A percentile compares a stretch with the other conserved stretches of the same genome.
Conservation (phyloP, 208 protist species). For the Naegleria gruberi region DNA sequence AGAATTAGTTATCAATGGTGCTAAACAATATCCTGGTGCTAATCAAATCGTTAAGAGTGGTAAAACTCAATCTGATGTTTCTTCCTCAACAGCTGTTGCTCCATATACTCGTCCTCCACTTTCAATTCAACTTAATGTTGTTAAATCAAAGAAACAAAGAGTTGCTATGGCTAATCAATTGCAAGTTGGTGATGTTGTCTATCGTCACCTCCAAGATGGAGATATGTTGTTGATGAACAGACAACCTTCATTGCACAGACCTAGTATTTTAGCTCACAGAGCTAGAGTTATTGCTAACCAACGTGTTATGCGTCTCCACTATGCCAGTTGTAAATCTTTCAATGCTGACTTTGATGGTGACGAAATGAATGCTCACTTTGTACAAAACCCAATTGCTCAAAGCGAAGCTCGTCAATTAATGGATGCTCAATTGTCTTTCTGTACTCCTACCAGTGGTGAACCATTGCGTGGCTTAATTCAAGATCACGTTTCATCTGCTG, state of each 20-base stretch:
- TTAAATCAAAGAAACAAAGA: background rate
- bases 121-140: background rate
- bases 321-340: constrained; percentile 99
- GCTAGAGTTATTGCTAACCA: constrained; percentile 81
- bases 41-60: constrained; percentile 64
- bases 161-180: background rate
- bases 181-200: constrained; percentile 48
- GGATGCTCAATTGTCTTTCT: constrained; percentile 90
- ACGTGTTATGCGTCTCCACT: constrained; percentile 95
- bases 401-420: constrained; percentile 89
- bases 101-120: background rate
- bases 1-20: constrained; percentile 91
- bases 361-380: constrained; percentile 99
- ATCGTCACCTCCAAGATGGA: constrained; percentile 91
- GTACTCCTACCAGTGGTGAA: constrained; percentile 82
- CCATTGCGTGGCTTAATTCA: constrained; percentile 99
- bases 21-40: constrained; percentile 93
- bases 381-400: constrained; percentile 83
- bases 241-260: constrained; percentile 99
- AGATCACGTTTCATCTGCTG: constrained; percentile 95
- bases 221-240: constrained; percentile 98
- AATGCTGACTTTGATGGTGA: constrained; percentile 99
- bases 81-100: background rate
- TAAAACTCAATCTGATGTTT: background rate
- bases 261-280: constrained; percentile 95